Percentiles rank a stretch among this genome's conserved stretches.
phyloP scores from a whole-genome alignment of 225 moss, liverwort and hornwort genomes.

The Polytrichum formosum region DNA sequence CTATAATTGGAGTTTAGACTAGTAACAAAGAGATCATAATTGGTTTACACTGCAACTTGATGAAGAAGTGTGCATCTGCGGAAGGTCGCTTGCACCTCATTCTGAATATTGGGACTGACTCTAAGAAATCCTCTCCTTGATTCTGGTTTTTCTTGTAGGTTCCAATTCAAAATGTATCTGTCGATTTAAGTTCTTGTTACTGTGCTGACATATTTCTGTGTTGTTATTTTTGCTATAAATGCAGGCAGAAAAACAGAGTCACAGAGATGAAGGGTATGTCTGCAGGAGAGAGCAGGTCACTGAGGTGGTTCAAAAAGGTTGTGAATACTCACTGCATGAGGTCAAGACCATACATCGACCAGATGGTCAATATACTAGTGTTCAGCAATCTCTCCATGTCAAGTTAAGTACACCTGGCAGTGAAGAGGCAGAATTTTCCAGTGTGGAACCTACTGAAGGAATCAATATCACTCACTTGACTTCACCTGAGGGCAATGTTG shows the following conservation, averaged over 20 bases:
- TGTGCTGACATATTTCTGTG: not conserved
- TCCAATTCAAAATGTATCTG: no score
- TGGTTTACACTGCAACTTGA: no score
- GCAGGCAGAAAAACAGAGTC: slow-evolving; percentile 48
- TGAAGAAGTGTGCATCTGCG: no score
- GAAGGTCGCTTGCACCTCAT: no score
- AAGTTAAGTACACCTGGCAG: slow-evolving; percentile 17
- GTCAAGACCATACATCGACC: slow-evolving; percentile 24
- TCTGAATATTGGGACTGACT: no score
- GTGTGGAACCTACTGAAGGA: slow-evolving; percentile 24
- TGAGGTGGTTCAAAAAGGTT: slow-evolving; percentile 25
- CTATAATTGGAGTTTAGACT: no score
- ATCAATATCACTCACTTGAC: slow-evolving; percentile 32
- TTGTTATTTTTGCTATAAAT: slow-evolving; percentile 5
- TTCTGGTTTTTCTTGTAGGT: no score
- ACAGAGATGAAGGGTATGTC: slow-evolving; percentile 47
- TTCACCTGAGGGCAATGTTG: slow-evolving; percentile 30
- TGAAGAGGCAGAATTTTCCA: slow-evolving; percentile 17
- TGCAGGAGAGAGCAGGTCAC: slow-evolving; percentile 52
- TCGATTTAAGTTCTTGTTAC: not conserved
- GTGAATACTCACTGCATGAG: slow-evolving; percentile 20
- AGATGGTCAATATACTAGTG: slow-evolving; percentile 35
- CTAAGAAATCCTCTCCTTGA: no score
- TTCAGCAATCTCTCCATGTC: slow-evolving; percentile 33
- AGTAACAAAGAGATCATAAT: no score